Conservation (phyloP, 768 basidiomycete genomes). For the Pulveroboletus frians region DNA sequence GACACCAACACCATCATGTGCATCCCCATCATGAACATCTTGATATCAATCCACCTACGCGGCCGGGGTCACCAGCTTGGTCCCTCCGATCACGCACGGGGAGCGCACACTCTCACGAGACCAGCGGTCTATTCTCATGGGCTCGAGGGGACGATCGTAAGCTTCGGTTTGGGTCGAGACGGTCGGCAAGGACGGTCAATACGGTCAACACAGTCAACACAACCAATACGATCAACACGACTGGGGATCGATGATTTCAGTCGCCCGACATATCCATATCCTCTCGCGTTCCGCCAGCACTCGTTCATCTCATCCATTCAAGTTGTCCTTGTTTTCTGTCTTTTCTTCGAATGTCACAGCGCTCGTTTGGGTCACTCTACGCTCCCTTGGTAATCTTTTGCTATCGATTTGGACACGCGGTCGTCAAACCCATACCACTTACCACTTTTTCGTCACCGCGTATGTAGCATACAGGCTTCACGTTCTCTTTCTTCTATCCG, state of each 20-base stretch:
- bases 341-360: slow-evolving; percentile 9
- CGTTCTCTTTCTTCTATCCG: not conserved
- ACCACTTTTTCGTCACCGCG: slow-evolving; percentile 16
- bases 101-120: slow-evolving; percentile 68
- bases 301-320: slow-evolving; percentile 6
- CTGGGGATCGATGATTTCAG: slow-evolving; percentile 22
- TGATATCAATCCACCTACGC: slow-evolving; percentile 43
- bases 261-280: not conserved
- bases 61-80: slow-evolving; percentile 79
- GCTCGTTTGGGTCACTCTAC: slow-evolving; percentile 25
- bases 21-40: slow-evolving; percentile 55
- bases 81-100: slow-evolving; percentile 78
- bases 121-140: slow-evolving; percentile 65
- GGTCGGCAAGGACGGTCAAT: slow-evolving; percentile 43
- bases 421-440: slow-evolving; percentile 1
- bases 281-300: not conserved
- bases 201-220: slow-evolving; percentile 14
- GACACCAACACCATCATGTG: slow-evolving; percentile 52
- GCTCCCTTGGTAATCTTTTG: slow-evolving; percentile 30
- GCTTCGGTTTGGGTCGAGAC: slow-evolving; percentile 69
- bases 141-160: slow-evolving; percentile 58
- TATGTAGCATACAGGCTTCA: slow-evolving; percentile 31
- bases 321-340: not conserved
- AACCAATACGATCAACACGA: not conserved
- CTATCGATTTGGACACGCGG: slow-evolving; percentile 18